Evolutionary conservation across 495 filamentous ascomycete genomes (phyloP).

Genomic region (Neurospora sp.): DNA sequence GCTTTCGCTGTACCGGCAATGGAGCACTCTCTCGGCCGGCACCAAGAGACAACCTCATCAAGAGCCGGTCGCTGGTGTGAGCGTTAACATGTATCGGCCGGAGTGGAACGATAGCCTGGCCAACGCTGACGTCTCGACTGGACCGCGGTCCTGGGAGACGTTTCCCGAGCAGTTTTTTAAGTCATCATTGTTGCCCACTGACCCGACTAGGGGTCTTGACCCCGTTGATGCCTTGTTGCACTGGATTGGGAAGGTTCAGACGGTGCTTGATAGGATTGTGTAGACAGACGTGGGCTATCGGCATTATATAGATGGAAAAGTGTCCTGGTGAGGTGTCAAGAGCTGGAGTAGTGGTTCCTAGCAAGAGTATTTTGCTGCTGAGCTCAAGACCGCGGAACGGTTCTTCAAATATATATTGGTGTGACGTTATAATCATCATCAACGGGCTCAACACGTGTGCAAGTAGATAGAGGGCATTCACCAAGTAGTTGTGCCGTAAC

Average conservation of each 20-base stretch:
- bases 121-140: neutral
- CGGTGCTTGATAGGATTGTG: constrained; percentile 4
- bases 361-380: neutral
- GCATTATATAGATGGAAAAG: neutral
- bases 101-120: constrained; percentile 15
- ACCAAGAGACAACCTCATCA: neutral
- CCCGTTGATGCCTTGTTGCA: constrained; percentile 7
- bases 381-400: neutral
- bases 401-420: neutral
- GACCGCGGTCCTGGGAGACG: constrained; percentile 9
- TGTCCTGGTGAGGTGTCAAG: neutral
- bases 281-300: neutral
- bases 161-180: constrained; percentile 10
- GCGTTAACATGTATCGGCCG: constrained; percentile 2
- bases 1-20: constrained; percentile 6
- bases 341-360: neutral
- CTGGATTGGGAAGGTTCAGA: constrained; percentile 13
- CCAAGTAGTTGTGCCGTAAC: neutral
- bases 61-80: neutral
- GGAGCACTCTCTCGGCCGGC: neutral
- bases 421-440: neutral
- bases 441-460: neutral
- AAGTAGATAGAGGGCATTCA: neutral
- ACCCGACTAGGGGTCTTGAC: neutral
- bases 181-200: neutral